Base-by-base conservation (phyloP, 2,329 filamentous ascomycete genomes). In the Xylaria sp. region DNA sequence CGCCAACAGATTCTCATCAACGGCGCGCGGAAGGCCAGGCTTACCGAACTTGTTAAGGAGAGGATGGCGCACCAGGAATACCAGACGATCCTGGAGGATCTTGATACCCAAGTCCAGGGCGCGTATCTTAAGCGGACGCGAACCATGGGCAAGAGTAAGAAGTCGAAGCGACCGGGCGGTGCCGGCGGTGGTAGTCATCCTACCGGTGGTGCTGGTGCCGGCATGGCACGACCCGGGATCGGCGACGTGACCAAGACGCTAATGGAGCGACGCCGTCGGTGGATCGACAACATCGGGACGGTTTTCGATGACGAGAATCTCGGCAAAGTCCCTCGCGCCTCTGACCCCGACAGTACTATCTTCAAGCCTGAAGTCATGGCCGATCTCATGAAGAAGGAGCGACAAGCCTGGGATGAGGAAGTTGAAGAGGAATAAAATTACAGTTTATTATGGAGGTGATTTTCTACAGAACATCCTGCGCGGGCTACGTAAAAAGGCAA, bases 41-140 rank as follows among this genome's bases (percentile, higher is more conserved):
- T 99, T 12, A 90, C 93, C 1, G 94, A 98, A 46, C 87, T 98
- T 34, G 93, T 96, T 8, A 92, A 94, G 75, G 94, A 97, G 79
- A 91, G 94, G 73, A 95, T 99, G 89, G 96, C 96, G 0, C 91
- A 96, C 82, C 96, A 99, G 78, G 96, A 99, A 80, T 99, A 97
- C 84, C 92, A 91, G 80, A 98, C 94, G 65, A 99, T 99, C 75
- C 91, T 97, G 60, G 96, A 99, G 79, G 96, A 99, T 79, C 90
- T 99, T 25, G 96, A 99, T 84, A 90, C 91, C 51, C 96, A 98
- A 79, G 94, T 98, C 51, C 94, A 98, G 78, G 91, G 93, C 61
- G 95, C 96, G 3, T 99, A 98, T 78, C 90, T 97, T 54, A 99
- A 99, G 83, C 92, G 96, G 28, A 98, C 95, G 34, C 90, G 96